Percentiles rank a stretch among this genome's conserved stretches.
These are phyloP conservation scores for Aspergillus fijiensis DNA, from an alignment of 2,329 filamentous ascomycete genomes.

Conservation along the genomic window DNA sequence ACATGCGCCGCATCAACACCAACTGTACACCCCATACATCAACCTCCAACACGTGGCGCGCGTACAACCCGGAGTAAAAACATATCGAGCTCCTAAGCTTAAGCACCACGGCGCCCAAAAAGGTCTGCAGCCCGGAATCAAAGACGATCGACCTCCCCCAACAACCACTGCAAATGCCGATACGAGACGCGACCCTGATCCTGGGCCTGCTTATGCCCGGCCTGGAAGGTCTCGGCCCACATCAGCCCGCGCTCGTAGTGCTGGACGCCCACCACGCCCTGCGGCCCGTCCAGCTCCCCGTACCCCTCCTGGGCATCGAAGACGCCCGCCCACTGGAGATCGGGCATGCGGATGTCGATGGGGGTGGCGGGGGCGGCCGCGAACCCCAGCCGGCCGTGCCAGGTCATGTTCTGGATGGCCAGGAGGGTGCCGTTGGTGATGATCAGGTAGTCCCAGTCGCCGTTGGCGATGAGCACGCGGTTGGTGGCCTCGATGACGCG, in stretches of 20 bases:
- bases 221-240: constrained; percentile 52
- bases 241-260: constrained; percentile 77
- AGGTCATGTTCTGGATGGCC: constrained; percentile 80
- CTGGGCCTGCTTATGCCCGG: constrained; percentile 51
- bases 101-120: too few species aligned
- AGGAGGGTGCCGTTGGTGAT: constrained; percentile 70
- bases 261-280: constrained; percentile 67
- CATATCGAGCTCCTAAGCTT: too few species aligned
- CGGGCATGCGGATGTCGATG: constrained; percentile 35
- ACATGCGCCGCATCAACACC: too few species aligned
- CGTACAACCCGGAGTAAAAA: too few species aligned
- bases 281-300: constrained; percentile 7
- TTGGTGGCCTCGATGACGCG: constrained; percentile 55
- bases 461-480: constrained; percentile 73
- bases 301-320: constrained; percentile 34
- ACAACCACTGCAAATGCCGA: constrained; percentile 57
- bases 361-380: constrained; percentile 59
- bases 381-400: constrained; percentile 71
- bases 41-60: too few species aligned
- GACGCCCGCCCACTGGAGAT: constrained; percentile 56
- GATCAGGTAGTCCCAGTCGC: constrained; percentile 69
- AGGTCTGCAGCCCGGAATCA: constrained; percentile 5
- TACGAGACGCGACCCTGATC: constrained; percentile 69
- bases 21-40: too few species aligned
- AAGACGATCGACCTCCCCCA: constrained; percentile 30